Percentiles rank a stretch among this genome's conserved stretches.
phyloP scores from a whole-genome alignment of 2,329 filamentous ascomycete species.

The Cryphonectria carpinicola region DNA sequence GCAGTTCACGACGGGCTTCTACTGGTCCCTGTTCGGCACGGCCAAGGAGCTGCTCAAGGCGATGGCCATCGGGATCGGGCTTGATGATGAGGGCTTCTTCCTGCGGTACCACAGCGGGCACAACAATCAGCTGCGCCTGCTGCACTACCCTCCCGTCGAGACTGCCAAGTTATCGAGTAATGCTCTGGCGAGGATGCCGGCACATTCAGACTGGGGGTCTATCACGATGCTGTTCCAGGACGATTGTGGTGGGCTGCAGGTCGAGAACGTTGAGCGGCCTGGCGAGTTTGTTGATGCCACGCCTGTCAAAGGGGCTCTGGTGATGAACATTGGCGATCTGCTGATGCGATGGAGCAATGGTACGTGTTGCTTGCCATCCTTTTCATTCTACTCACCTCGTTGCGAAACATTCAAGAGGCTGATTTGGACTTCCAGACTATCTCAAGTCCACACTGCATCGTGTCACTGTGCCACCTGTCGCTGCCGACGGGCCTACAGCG shows the following conservation, averaged over 20 bases:
- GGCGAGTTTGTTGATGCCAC: constrained; percentile 28
- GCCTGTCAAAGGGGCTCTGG: constrained; percentile 22
- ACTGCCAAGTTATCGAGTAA: constrained; percentile 35
- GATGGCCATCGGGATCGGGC: constrained; percentile 39
- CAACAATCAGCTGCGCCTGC: constrained; percentile 62
- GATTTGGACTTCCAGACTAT: constrained; percentile 15
- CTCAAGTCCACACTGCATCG: constrained; percentile 29
- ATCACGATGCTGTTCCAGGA: constrained; percentile 53
- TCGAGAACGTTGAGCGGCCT: constrained; percentile 33
- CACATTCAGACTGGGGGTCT: constrained; percentile 42
- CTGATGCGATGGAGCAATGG: constrained; percentile 30
- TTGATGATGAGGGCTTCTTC: constrained; percentile 34
- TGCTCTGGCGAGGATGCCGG: constrained; percentile 34
- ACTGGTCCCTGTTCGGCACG: constrained; percentile 37
- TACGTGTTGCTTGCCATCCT: background rate
- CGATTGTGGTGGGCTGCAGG: constrained; percentile 47
- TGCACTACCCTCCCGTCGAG: constrained; percentile 53
- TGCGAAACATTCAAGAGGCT: background rate
- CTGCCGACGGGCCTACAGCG: constrained; percentile 42
- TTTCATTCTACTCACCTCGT: too few relatives aligned
- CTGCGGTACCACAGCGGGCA: constrained; percentile 53
- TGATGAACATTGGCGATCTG: constrained; percentile 29
- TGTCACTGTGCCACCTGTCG: constrained; percentile 21
- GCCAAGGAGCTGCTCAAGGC: constrained; percentile 37
- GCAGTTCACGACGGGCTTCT: constrained; percentile 37